Base-by-base conservation (phyloP, 495 filamentous ascomycete genomes). In the Daldinia caldariorum region DNA sequence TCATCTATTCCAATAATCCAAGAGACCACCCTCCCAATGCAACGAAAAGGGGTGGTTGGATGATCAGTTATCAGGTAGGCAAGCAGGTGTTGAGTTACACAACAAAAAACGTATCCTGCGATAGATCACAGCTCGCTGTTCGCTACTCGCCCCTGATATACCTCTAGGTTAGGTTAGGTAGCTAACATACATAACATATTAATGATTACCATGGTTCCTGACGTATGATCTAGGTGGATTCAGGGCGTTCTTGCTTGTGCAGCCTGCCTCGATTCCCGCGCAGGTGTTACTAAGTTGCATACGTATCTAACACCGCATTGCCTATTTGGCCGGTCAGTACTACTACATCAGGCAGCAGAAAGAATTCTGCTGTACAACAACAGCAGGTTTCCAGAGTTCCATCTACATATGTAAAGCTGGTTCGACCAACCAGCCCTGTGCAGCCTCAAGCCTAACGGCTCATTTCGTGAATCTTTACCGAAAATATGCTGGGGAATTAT, bases 11-110 rank as follows among this genome's bases (percentile, higher is more conserved):
- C 63, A 58, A 22, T 47, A 47, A 20, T 47, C 35, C 32, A 31
- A 51, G 53, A 60, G 50, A 32, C 43, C 41, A 56, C 54, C 41
- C 56, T 43, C 55, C 45, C 58, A 58, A 72, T 67, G 63, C 63
- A 59, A 31, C 41, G 55, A 63, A 72, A 72, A 65, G 65, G 70
- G 70, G 70, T 68, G 70, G 70, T 41, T 67, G 70, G 70, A 67
- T 61, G 70, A 72, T 72, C 70, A 59, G 38, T 67, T 43, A 67
- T 63, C 59, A 63, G 64, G 55, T 63, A 67, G 53, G 32, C 22
- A 55, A 43, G 39, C 29, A 53, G 49, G 49, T 32, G 35, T 26
- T 53, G 32, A 65, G 61, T 67, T 71, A 67, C 69, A 71, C 69
- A 56, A 45, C 8, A 54, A 8, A 31, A 3, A 55, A 60, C 26